These are phyloP conservation scores for Aspergillus brunneoviolaceus DNA, from an alignment of 2,329 filamentous ascomycete genomes.

Conservation along the genomic window DNA sequence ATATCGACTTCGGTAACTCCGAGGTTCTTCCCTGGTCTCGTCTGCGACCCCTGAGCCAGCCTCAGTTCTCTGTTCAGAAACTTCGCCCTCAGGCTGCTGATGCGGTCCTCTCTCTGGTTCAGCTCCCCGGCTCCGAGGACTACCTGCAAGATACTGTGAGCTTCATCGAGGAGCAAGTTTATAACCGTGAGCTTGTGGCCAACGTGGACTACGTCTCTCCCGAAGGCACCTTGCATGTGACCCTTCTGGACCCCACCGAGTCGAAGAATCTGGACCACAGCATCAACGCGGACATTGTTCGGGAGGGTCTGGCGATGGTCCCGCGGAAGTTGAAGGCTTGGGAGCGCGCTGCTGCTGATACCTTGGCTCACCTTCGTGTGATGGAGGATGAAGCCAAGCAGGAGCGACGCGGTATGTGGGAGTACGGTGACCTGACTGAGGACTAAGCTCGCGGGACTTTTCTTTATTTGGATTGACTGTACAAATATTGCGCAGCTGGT, in stretches of 20 bases:
- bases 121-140: slow-evolving; percentile 77
- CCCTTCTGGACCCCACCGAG: slow-evolving; percentile 75
- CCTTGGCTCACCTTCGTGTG: slow-evolving; percentile 70
- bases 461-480: slow-evolving; percentile 9
- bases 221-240: slow-evolving; percentile 81
- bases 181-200: slow-evolving; percentile 75
- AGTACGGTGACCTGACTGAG: slow-evolving; percentile 95
- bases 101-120: slow-evolving; percentile 81
- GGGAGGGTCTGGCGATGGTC: slow-evolving; percentile 84
- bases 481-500: slow-evolving; percentile 9
- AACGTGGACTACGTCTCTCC: slow-evolving; percentile 84
- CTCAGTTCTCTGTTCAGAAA: slow-evolving; percentile 76
- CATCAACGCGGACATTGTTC: slow-evolving; percentile 84
- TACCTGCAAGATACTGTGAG: slow-evolving; percentile 79
- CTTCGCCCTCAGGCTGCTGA: slow-evolving; percentile 86
- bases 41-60: slow-evolving; percentile 75
- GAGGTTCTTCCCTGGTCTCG: slow-evolving; percentile 83
- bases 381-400: slow-evolving; percentile 77
- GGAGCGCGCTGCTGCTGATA: slow-evolving; percentile 74
- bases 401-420: slow-evolving; percentile 86
- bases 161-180: slow-evolving; percentile 73
- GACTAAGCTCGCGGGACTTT: slow-evolving; percentile 53
- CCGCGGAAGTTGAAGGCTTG: slow-evolving; percentile 87
- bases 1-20: slow-evolving; percentile 94
- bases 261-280: slow-evolving; percentile 68